phyloP scores from a whole-genome alignment of 768 basidiomycete genomes.

The Strobilomyces echinocephalus region DNA sequence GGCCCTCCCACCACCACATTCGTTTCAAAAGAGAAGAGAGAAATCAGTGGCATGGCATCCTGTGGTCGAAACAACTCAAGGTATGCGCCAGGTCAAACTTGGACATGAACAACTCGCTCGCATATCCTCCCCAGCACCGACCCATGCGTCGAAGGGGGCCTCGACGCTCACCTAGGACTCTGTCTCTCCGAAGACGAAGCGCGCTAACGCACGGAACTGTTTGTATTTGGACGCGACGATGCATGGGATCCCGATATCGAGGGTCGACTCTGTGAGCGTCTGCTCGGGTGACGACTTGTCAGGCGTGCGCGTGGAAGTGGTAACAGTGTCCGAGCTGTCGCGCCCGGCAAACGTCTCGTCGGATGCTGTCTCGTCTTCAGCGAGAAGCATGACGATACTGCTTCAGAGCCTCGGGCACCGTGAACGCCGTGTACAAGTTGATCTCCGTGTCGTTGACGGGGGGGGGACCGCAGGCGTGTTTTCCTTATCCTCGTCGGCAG shows the following conservation, averaged over 20 bases:
- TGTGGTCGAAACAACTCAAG: too few species aligned
- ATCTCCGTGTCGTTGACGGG: slow-evolving; percentile 17
- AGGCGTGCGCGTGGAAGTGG: slow-evolving; percentile 18
- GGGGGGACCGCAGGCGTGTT: too few species aligned
- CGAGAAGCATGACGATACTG: slow-evolving; percentile 3
- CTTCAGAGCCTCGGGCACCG: slow-evolving; percentile 14
- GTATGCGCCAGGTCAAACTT: too few species aligned
- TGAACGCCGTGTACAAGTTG: slow-evolving; percentile 17
- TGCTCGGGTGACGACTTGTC: slow-evolving; percentile 17
- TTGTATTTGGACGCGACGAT: slow-evolving; percentile 81
- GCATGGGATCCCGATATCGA: slow-evolving; percentile 87
- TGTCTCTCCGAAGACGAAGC: slow-evolving; percentile 75
- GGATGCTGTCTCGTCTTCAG: slow-evolving; percentile 12
- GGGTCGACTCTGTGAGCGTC: slow-evolving; percentile 23
- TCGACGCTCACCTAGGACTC: slow-evolving; percentile 93
- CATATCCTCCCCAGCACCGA: too few species aligned
- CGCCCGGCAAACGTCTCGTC: slow-evolving; percentile 22
- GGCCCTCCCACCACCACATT: too few species aligned
- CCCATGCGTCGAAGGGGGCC: slow-evolving; percentile 62
- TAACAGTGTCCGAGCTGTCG: slow-evolving; percentile 27
- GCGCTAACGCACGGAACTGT: slow-evolving; percentile 79
- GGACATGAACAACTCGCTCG: too few species aligned
- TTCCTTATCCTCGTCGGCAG: too few species aligned
- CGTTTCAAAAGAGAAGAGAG: too few species aligned
- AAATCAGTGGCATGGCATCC: too few species aligned